Conservation (phyloP, 192 early-diverging fungal genomes). For the Mortierella claussenii region DNA sequence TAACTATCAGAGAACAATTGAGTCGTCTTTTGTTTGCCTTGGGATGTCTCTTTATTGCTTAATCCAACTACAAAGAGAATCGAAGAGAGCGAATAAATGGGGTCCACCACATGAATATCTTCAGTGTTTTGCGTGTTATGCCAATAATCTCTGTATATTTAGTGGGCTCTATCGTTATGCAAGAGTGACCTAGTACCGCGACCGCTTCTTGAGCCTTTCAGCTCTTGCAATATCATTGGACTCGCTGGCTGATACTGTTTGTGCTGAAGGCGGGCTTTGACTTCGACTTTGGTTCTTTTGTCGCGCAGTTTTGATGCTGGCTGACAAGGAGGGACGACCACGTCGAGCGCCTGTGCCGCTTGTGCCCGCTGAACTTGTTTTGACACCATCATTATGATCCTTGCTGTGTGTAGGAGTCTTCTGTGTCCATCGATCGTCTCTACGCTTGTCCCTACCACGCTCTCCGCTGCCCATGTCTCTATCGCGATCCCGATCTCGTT, state of each 20-base stretch:
- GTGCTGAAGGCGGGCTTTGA: slow-evolving; percentile 8
- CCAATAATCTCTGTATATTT: too few relatives aligned
- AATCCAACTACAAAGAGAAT: not conserved
- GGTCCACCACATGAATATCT: slow-evolving; percentile 21
- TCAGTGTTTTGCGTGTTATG: not conserved
- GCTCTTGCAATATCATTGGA: too few relatives aligned
- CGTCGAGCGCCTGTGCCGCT: not conserved
- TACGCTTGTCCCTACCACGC: not conserved
- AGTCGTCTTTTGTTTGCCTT: slow-evolving; percentile 7
- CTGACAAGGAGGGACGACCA: not conserved
- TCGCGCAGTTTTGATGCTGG: too few relatives aligned
- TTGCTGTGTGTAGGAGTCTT: not conserved
- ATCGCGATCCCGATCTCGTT: not conserved
- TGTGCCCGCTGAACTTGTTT: too few relatives aligned
- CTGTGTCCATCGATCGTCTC: not conserved
- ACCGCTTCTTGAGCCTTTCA: slow-evolving; percentile 31
- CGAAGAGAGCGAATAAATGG: slow-evolving; percentile 40
- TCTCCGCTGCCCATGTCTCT: not conserved
- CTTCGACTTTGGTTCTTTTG: not conserved
- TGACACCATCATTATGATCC: too few relatives aligned
- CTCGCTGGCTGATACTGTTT: too few relatives aligned
- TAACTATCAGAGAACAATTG: too few relatives aligned
- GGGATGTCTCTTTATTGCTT: slow-evolving; percentile 5
- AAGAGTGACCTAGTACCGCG: slow-evolving; percentile 19
- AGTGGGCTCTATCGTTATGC: too few relatives aligned